Evolutionary conservation across 1,284 basidiomycete species (phyloP).

Genomic region (Papiliotrema terrestris): DNA sequence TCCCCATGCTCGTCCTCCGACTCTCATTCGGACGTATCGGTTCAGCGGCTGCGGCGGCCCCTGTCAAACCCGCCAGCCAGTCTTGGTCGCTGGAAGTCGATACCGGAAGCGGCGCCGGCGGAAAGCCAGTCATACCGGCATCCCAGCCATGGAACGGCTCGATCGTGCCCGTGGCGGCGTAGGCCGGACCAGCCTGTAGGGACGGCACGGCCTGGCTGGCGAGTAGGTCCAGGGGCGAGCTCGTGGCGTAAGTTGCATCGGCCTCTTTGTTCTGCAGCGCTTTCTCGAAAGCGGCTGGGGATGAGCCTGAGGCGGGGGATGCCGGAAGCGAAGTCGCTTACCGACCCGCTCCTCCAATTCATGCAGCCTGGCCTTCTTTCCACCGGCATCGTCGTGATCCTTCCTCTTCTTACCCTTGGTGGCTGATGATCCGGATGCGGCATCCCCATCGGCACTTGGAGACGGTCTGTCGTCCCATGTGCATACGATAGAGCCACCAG

Average conservation of each 20-base stretch:
- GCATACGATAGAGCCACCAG: constrained; percentile 12
- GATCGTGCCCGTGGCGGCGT: background rate
- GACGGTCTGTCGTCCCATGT: constrained; percentile 35
- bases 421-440: background rate
- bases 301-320: background rate
- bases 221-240: background rate
- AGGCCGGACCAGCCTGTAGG: background rate
- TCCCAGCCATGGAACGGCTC: background rate
- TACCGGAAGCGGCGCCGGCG: no score
- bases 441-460: background rate
- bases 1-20: background rate
- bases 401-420: constrained; percentile 4
- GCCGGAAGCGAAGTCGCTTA: background rate
- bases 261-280: background rate
- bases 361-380: constrained; percentile 15
- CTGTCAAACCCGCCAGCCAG: no score
- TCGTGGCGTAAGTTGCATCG: no score
- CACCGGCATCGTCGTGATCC: constrained; percentile 5
- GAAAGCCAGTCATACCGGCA: no score
- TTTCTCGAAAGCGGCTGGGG: constrained; percentile 6
- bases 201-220: background rate
- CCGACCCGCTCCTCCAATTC: constrained; percentile 20
- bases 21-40: no score
- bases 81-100: no score
- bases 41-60: no score